A percentile compares a stretch with the other conserved stretches of the same genome.
These are phyloP conservation scores for Pythium guiyangense DNA, from an alignment of 352 stramenopile genomes.

Conservation along the genomic window DNA sequence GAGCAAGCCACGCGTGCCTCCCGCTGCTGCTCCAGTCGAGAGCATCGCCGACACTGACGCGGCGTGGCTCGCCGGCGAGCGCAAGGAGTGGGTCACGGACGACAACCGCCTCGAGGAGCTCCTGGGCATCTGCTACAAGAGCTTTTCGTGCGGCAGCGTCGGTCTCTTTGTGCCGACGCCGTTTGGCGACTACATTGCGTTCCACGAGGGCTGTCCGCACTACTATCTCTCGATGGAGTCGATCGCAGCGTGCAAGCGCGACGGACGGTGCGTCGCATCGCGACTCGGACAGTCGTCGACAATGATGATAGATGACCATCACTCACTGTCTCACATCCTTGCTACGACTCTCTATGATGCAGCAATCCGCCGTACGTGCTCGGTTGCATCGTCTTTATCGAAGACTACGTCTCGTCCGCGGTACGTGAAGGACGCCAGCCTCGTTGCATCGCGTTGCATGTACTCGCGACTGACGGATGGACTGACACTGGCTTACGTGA, in stretches of 20 bases:
- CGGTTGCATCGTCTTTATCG: constrained; percentile 79
- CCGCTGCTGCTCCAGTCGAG: not conserved
- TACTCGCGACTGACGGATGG: constrained; percentile 1
- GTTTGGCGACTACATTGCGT: constrained; percentile 83
- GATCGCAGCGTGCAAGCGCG: constrained; percentile 66
- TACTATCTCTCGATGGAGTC: constrained; percentile 80
- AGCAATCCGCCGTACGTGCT: constrained; percentile 75
- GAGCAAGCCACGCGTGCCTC: not conserved
- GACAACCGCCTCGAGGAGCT: constrained; percentile 68
- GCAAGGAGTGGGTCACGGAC: constrained; percentile 44
- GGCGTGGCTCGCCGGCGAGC: constrained; percentile 30
- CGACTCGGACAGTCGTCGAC: too few relatives aligned
- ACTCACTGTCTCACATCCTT: not conserved
- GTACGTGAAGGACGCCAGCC: constrained; percentile 16
- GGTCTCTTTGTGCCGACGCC: constrained; percentile 76
- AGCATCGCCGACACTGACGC: constrained; percentile 24
- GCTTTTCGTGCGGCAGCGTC: constrained; percentile 63
- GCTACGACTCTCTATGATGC: not conserved
- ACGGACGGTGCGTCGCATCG: constrained; percentile 22
- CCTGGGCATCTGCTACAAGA: constrained; percentile 81
- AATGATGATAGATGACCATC: not conserved
- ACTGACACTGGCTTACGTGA: not conserved
- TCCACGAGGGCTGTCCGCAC: constrained; percentile 78
- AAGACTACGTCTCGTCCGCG: constrained; percentile 63
- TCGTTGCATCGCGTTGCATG: not conserved